Evolutionary conservation across 768 basidiomycete genomes (phyloP), one percentile per base, ranked within the genome.

Genomic region (Lepiota brunneoincarnata): DNA sequence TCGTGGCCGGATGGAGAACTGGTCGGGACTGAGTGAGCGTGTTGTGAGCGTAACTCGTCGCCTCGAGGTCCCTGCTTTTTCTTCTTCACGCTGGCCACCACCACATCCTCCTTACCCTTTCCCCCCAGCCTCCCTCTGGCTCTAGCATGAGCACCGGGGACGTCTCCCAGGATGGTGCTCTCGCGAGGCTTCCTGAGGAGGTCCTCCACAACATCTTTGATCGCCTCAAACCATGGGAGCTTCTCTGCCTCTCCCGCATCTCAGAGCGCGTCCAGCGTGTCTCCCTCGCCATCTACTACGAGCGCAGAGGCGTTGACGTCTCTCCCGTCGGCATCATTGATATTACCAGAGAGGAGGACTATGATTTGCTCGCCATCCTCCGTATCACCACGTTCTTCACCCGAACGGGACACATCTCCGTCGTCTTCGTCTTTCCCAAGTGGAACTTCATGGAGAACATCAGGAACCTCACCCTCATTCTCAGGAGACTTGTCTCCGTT

Each of bases 361-460:
- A 54, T 21, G 52, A 54, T 20, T 36, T 54, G 21, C 44, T 54
- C 4, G 43, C 52, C 36, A 45, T 54, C 44, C 52, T 54, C 44
- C 52, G 52, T 18, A 54, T 54, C 36, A 54, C 52, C 14, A 54
- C 52, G 17, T 54, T 54, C 44, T 54, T 54, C 52, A 54, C 26
- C 44, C 45, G 37, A 26, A 54, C 52, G 9, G 52, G 52, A 23
- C 52, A 54, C 42, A 54, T 54, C 36, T 54, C 52, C 18, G 52
- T 54, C 18, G 52, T 54, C 52, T 54, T 54, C 44, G 43, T 54
- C 21, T 54, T 54, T 54, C 52, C 52, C 24, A 54, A 54, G 46
- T 54, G 52, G 52, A 54, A 46, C 24, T 45, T 54, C 15, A 54
- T 54, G 52, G 52, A 54, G 44, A 54, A 54, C 24, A 45, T 54